These are phyloP conservation scores for Thuidium tamariscinum DNA, from an alignment of 225 moss, liverwort and hornwort genomes.

Conservation along the genomic window DNA sequence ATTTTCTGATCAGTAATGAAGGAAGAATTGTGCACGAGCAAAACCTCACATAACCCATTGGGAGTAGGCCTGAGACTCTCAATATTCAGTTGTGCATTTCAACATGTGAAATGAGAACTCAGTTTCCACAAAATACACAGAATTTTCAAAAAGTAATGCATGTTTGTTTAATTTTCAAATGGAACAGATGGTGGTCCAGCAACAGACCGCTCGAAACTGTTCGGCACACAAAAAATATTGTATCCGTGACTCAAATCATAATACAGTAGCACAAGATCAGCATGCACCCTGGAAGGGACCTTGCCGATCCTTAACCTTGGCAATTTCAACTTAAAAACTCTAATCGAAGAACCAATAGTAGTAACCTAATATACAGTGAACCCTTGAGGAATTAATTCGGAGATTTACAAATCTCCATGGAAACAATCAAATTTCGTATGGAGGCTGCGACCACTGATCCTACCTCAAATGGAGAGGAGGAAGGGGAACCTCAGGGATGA, in stretches of 20 bases:
- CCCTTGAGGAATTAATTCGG: background rate
- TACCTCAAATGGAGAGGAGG: slow-evolving; percentile 1
- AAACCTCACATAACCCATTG: background rate
- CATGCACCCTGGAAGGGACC: background rate
- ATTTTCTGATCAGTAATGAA: background rate
- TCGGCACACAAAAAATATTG: background rate
- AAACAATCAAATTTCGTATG: background rate
- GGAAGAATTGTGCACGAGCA: background rate
- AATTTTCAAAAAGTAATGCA: background rate
- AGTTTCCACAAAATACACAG: background rate
- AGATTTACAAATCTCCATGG: background rate
- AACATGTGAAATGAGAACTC: too few species aligned
- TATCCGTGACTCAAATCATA: background rate
- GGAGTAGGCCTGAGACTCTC: too few species aligned
- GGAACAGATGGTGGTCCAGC: slow-evolving; percentile 27
- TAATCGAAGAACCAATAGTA: background rate
- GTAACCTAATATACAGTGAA: background rate
- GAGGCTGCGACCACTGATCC: slow-evolving; percentile 14
- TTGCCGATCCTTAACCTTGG: background rate
- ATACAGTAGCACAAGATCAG: background rate
- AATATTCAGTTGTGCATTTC: background rate
- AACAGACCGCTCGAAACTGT: slow-evolving; percentile 27
- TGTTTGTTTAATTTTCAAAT: background rate
- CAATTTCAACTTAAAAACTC: background rate
- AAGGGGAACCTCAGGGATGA: slow-evolving; percentile 23